phyloP scores from a whole-genome alignment of 345 rosid genomes.

The Eucalyptus sideroxylon region DNA sequence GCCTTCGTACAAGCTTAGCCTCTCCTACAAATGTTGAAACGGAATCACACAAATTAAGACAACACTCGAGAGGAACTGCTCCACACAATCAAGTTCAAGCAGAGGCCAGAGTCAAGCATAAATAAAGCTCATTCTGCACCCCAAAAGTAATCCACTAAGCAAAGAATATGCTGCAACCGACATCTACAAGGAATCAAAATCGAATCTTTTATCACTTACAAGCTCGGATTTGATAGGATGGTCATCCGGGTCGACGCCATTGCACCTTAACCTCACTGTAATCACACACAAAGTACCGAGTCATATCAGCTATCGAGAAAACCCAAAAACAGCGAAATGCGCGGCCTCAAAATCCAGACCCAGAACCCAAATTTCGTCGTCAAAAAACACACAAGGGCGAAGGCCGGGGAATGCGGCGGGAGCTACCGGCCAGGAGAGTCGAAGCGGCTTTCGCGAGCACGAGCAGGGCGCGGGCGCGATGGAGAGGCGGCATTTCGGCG shows the following conservation, averaged over 20 bases:
- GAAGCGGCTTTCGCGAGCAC: slow-evolving; percentile 68
- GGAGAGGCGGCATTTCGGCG: slow-evolving; percentile 51
- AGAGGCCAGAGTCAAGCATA: background rate
- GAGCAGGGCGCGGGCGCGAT: slow-evolving; percentile 55
- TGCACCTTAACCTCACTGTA: slow-evolving; percentile 80
- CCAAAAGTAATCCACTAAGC: background rate
- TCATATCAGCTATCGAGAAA: background rate
- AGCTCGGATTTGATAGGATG: slow-evolving; percentile 87
- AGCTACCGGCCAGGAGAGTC: slow-evolving; percentile 41
- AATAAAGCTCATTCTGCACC: background rate
- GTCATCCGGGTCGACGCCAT: slow-evolving; percentile 65
- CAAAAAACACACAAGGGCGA: background rate
- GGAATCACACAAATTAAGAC: background rate
- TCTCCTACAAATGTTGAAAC: slow-evolving; percentile 34
- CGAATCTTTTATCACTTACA: slow-evolving; percentile 22
- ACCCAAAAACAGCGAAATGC: background rate
- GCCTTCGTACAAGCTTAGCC: slow-evolving; percentile 58
- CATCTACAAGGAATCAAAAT: background rate
- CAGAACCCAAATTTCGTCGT: background rate
- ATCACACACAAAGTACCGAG: background rate
- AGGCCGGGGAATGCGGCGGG: background rate
- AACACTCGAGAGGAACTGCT: background rate
- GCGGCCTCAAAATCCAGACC: background rate
- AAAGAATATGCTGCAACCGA: background rate
- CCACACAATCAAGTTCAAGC: background rate